Percentiles rank a stretch among this genome's conserved stretches.
phyloP scores from a whole-genome alignment of 352 stramenopile genomes.

The Pythium utonaiense region DNA sequence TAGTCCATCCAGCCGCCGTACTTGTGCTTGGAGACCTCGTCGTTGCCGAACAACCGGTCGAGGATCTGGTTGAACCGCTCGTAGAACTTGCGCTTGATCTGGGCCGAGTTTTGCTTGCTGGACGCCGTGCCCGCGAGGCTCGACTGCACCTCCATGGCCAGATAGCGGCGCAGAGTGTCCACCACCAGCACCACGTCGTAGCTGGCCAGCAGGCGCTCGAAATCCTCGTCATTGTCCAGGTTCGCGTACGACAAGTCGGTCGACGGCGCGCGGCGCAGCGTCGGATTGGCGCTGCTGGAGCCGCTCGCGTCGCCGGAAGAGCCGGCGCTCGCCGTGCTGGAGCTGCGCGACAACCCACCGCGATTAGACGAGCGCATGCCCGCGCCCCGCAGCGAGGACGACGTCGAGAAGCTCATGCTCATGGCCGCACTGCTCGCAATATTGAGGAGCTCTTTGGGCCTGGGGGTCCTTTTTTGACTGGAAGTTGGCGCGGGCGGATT shows the following conservation, averaged over 20 bases:
- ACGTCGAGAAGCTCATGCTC: slow-evolving; percentile 20
- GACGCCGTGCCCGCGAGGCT: slow-evolving; percentile 37
- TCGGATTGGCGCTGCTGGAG: slow-evolving; percentile 2
- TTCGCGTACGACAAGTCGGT: slow-evolving; percentile 21
- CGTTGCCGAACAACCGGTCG: slow-evolving; percentile 71
- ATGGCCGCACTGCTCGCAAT: not conserved
- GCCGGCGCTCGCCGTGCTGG: slow-evolving; percentile 6
- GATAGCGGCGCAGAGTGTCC: slow-evolving; percentile 62
- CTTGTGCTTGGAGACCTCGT: slow-evolving; percentile 75
- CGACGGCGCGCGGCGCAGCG: slow-evolving; percentile 13
- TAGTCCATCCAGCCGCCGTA: slow-evolving; percentile 84
- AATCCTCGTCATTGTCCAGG: slow-evolving; percentile 70
- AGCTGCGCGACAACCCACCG: slow-evolving; percentile 2
- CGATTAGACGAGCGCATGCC: not conserved
- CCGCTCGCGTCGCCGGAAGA: slow-evolving; percentile 4
- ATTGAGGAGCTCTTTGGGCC: not conserved
- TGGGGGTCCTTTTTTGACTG: slow-evolving; percentile 17
- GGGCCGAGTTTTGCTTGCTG: slow-evolving; percentile 72
- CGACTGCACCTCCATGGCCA: slow-evolving; percentile 70
- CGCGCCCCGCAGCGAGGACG: slow-evolving; percentile 19
- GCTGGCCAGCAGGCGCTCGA: slow-evolving; percentile 51
- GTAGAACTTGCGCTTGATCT: slow-evolving; percentile 81
- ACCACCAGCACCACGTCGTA: slow-evolving; percentile 62
- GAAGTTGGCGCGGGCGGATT: slow-evolving; percentile 9
- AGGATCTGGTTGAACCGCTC: slow-evolving; percentile 85